Base-by-base conservation (phyloP, 768 basidiomycete species). In the Scleroderma citrinum region DNA sequence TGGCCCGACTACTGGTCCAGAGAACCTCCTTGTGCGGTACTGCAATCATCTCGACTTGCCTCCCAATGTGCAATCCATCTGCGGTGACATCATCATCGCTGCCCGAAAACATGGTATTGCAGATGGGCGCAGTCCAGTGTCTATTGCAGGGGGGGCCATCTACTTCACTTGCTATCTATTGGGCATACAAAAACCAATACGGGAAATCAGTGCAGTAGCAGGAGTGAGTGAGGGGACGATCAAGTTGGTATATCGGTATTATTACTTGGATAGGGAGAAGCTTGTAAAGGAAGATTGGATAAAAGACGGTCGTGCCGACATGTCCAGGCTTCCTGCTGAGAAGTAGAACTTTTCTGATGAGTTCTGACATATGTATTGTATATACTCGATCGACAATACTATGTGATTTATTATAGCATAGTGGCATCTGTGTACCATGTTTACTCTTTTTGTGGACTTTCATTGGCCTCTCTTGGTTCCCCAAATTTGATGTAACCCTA, bases 81-180 rank as follows among this genome's bases (percentile, higher is more conserved):
- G 88, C 62, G 74, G 80, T 17, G 87, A 92, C 54, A 85, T 93
- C 63, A 90, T 92, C 54, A 65, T 85, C 48, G 80, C 81, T 26
- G 88, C 89, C 13, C 80, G 91, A 46, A 77, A 87, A 54, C 78
- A 87, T 56, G 90, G 91, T 37, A 86, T 95, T 53, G 92, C 93
- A 30, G 92, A 93, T 62, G 96, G 96, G 21, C 76, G 96, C 53
- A 91, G 85, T 59, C 95, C 95, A 1, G 89, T 97, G 45, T 96
- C 96, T n/a, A 93, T 99, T 56, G 96, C 95, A n/a, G 91, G 92
- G 36, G 92, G 91, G 35, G 90, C 92, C 17, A 92, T 99, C 51
- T 92, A 87, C 71, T 97, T 98, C 69, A 89, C 90, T 26, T 89
- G 88, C 61, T 76, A 85, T 56, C 63, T 97, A 37, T 74, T 94